Evolutionary conservation across 2,329 filamentous ascomycete genomes (phyloP).

Genomic region (Xylaria sp.): DNA sequence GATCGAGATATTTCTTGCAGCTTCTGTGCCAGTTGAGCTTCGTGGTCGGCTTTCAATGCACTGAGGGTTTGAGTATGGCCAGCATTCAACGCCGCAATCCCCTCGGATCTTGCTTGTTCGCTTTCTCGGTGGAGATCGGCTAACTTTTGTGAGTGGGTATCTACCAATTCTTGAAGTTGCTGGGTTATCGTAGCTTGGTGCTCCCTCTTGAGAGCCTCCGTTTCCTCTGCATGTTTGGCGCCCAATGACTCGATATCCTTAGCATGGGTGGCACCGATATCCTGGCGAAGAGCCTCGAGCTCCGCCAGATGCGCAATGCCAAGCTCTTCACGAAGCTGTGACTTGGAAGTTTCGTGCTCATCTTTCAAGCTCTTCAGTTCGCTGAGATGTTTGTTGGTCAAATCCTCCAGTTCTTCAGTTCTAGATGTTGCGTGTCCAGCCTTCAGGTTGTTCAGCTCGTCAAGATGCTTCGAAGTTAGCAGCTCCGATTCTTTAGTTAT

Average conservation of each 20-base stretch:
- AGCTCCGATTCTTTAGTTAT: conserved; percentile 44
- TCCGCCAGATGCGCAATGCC: conserved; percentile 23
- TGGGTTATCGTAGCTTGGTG: conserved; percentile 34
- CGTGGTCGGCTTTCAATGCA: conserved; percentile 42
- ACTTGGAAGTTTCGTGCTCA: conserved; percentile 39
- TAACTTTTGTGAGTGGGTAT: conserved; percentile 38
- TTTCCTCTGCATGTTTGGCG: conserved; percentile 32
- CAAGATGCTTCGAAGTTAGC: conserved; percentile 41
- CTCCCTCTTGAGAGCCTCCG: conserved; percentile 37
- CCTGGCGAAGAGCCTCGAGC: conserved; percentile 35
- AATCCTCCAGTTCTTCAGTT: conserved; percentile 35
- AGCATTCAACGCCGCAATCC: conserved; percentile 36
- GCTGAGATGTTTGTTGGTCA: conserved; percentile 35
- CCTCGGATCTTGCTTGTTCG: conserved; percentile 37
- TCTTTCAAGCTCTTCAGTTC: conserved; percentile 37
- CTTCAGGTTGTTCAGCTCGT: conserved; percentile 43
- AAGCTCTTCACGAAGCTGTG: conserved; percentile 35
- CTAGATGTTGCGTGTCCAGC: conserved; percentile 41
- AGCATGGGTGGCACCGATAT: conserved; percentile 37
- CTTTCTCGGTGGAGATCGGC: conserved; percentile 38
- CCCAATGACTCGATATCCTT: conserved; percentile 41
- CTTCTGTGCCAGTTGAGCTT: conserved; percentile 36
- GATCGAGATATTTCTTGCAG: conserved; percentile 40
- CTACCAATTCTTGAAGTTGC: conserved; percentile 36
- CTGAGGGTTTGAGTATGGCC: conserved; percentile 39